These are phyloP conservation scores for Cytospora piceae DNA, from an alignment of 2,329 filamentous ascomycete species.

Conservation along the genomic window DNA sequence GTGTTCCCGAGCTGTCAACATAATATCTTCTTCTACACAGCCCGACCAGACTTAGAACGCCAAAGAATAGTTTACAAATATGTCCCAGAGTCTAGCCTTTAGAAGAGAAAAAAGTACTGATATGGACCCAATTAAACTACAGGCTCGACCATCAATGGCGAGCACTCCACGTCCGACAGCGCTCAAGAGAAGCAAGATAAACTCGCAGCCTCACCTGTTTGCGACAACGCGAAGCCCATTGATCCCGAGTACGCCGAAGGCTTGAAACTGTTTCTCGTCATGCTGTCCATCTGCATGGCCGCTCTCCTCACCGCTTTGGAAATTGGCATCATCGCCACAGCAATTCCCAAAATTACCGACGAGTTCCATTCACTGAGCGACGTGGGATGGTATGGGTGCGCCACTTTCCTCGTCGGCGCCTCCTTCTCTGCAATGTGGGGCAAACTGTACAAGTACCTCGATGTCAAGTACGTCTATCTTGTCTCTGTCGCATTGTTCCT, in stretches of 20 bases:
- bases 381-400: conserved; percentile 3
- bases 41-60: no score
- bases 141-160: no score
- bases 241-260: background rate
- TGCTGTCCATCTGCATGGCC: background rate
- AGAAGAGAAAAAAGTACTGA: no score
- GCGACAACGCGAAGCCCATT: no score
- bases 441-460: conserved; percentile 20
- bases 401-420: conserved; percentile 15
- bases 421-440: conserved; percentile 11
- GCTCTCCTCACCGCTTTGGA: background rate
- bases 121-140: no score
- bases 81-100: no score
- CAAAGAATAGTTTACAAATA: no score
- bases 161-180: no score
- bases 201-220: no score
- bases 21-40: no score
- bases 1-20: no score
- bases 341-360: conserved; percentile 18
- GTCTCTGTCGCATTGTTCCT: conserved; percentile 12
- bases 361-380: background rate
- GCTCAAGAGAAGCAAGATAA: no score
- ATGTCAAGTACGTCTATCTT: background rate
- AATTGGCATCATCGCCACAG: conserved; percentile 24
- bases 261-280: background rate